Percentiles rank a stretch among this genome's conserved stretches.
Evolutionary conservation across 2,329 filamentous ascomycete genomes (phyloP).

Genomic region (Sporothrix schenckii): DNA sequence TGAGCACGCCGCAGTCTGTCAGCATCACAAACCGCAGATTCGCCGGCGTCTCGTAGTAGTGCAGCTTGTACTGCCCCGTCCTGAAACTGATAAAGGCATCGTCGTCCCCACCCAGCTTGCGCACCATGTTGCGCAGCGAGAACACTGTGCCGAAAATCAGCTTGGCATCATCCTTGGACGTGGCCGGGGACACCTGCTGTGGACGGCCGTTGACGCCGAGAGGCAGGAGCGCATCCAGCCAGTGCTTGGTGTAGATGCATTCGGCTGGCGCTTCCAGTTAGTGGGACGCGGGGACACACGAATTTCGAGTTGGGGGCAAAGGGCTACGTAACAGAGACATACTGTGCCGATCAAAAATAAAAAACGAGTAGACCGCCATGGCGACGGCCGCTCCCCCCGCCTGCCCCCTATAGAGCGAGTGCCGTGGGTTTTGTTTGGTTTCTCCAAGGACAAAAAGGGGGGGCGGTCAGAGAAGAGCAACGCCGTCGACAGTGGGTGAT

Average conservation of each 20-base stretch:
- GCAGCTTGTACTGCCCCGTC: slow-evolving; percentile 93
- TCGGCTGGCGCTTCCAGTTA: slow-evolving; percentile 64
- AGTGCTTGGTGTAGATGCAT: slow-evolving; percentile 93
- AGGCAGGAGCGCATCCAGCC: slow-evolving; percentile 58
- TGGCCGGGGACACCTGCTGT: slow-evolving; percentile 34
- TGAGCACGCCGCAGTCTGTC: slow-evolving; percentile 84
- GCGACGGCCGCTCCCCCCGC: slow-evolving; percentile 36
- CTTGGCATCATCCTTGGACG: slow-evolving; percentile 78
- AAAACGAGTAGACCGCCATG: slow-evolving; percentile 97
- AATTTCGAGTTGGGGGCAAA: not conserved
- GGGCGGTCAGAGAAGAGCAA: not conserved
- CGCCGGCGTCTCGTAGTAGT: slow-evolving; percentile 98
- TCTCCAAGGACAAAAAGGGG: not conserved
- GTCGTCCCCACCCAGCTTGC: slow-evolving; percentile 90
- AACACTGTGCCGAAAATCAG: slow-evolving; percentile 97
- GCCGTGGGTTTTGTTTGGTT: slow-evolving; percentile 2
- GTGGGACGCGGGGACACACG: not conserved
- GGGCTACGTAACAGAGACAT: slow-evolving; percentile 42
- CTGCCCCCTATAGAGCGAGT: slow-evolving; percentile 15
- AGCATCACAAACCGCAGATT: slow-evolving; percentile 96
- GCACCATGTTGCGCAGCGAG: slow-evolving; percentile 93
- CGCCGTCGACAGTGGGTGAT: not conserved
- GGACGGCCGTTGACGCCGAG: slow-evolving; percentile 26
- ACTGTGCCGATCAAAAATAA: slow-evolving; percentile 99
- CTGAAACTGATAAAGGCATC: slow-evolving; percentile 94